A percentile compares a stretch with the other conserved stretches of the same genome.
Conservation (phyloP, 2,329 filamentous ascomycete genomes). For the Lasiodiplodia theobromae region DNA sequence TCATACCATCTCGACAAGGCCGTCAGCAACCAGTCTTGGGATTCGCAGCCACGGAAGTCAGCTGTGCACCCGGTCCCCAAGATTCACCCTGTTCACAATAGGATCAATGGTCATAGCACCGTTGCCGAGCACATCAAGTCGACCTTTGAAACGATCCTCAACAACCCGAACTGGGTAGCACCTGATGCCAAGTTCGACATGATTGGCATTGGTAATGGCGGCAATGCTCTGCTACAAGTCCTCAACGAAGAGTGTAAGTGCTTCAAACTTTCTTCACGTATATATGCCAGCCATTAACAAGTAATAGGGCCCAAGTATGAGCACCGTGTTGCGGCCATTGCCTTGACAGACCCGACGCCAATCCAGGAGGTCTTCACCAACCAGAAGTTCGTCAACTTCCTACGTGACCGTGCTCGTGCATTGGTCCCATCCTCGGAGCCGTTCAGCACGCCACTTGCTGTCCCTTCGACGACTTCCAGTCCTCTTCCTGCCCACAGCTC, state of each 20-base stretch:
- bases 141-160: conserved; percentile 71
- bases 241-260: conserved; percentile 15
- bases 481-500: neutral
- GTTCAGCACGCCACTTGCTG: conserved; percentile 18
- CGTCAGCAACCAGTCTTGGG: conserved; percentile 66
- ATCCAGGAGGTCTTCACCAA: conserved; percentile 12
- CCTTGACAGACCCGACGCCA: conserved; percentile 20
- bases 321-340: conserved; percentile 22
- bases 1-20: conserved; percentile 68
- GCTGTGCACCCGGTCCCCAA: conserved; percentile 41
- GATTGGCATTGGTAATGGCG: conserved; percentile 61
- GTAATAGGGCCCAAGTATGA: conserved; percentile 18
- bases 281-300: neutral
- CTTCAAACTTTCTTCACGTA: too few species aligned
- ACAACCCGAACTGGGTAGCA: conserved; percentile 51
- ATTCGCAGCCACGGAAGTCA: conserved; percentile 66
- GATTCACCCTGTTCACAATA: conserved; percentile 62
- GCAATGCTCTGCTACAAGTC: conserved; percentile 13
- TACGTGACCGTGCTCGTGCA: conserved; percentile 22
- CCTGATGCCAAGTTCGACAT: conserved; percentile 68
- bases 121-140: conserved; percentile 68
- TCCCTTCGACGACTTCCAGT: neutral
- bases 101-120: conserved; percentile 65
- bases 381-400: conserved; percentile 14
- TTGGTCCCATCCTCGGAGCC: conserved; percentile 14